These are phyloP conservation scores for Penicillium daleae DNA, from an alignment of 495 filamentous ascomycete genomes.

Conservation along the genomic window DNA sequence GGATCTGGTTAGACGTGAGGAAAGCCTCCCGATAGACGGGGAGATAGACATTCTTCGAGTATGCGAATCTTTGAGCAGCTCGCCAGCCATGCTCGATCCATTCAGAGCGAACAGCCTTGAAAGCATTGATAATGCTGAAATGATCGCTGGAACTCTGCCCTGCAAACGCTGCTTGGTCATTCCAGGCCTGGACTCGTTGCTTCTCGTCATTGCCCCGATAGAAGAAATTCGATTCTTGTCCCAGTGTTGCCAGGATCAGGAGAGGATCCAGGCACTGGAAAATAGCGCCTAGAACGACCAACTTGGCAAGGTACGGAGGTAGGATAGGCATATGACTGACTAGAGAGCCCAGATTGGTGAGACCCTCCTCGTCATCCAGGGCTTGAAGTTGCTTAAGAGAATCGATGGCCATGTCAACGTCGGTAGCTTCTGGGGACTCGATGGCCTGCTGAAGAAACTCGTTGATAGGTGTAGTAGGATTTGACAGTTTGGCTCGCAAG, in stretches of 20 bases:
- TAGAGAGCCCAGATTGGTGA: conserved; percentile 57
- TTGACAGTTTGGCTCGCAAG: conserved; percentile 20
- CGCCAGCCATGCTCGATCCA: conserved; percentile 32
- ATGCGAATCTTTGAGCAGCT: conserved; percentile 35
- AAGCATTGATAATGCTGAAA: conserved; percentile 55
- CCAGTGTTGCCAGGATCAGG: conserved; percentile 53
- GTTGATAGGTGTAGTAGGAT: conserved; percentile 31
- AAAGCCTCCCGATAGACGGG: conserved; percentile 10
- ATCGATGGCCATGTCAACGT: conserved; percentile 49
- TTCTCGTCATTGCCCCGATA: conserved; percentile 32
- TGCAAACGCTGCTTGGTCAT: conserved; percentile 42
- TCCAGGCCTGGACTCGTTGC: conserved; percentile 31
- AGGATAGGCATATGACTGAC: conserved; percentile 49
- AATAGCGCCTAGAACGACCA: conserved; percentile 61
- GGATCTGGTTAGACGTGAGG: not conserved
- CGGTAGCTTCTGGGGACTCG: conserved; percentile 51
- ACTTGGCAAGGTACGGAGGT: conserved; percentile 56
- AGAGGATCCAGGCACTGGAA: conserved; percentile 66
- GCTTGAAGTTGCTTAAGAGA: conserved; percentile 52
- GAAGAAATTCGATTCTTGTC: conserved; percentile 49
- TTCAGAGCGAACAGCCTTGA: conserved; percentile 45
- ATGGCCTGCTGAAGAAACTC: conserved; percentile 55
- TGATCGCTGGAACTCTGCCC: conserved; percentile 54
- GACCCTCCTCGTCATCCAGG: conserved; percentile 50
- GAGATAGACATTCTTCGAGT: conserved; percentile 15